Base-by-base conservation (phyloP, 768 basidiomycete genomes). In the Rubroboletus pulcherrimus region DNA sequence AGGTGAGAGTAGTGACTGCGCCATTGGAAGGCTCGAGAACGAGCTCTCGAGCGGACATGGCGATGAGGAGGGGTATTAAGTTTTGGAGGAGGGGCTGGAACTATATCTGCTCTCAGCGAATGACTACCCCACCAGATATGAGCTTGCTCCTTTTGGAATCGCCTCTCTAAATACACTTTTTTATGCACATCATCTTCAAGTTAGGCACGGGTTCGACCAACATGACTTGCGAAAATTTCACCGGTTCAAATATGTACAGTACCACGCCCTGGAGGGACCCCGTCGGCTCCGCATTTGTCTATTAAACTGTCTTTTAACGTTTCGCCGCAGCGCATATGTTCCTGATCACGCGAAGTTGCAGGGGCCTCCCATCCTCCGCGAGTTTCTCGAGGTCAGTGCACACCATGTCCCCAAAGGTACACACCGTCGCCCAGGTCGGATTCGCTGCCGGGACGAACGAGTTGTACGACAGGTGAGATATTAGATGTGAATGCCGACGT, bases 381-480 rank as follows among this genome's bases (percentile, higher is more conserved):
- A 55, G 6, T 0, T 53, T 31, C 33, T 49, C 37, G 15, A 51
- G 9, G 26, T 17, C 38, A 11, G 11, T 11, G 10, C 43, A 41
- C 26, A 42, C 35, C 46, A 75, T 77, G 75, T 42, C 71, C 33
- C 43, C 63, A 35, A 63, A 62, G 0, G 80, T 94, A 0, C 90
- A 94, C 57, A 55, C 69, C 4, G 58, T 91, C 33, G 93, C 93
- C n/a, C 73, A 81, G 61, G 65, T 66, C 31, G 93, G 93, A 3
- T 96, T 93, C 63, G 87, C 82, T 1, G 65, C 73, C 17, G 93
- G 91, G 1, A 94, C 91, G 1, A 95, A 93, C 66, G 89, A 90
- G 45, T 72, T 90, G 4, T 93, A 93, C 63, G 86, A 93, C 26
- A 59, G 41, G 58, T 26, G 26, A 26, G 26, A 26, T 26, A 21